Percentiles rank a stretch among this genome's conserved stretches.
Evolutionary conservation across 768 basidiomycete species (phyloP).

Genomic region (Hypholoma sublateritium): DNA sequence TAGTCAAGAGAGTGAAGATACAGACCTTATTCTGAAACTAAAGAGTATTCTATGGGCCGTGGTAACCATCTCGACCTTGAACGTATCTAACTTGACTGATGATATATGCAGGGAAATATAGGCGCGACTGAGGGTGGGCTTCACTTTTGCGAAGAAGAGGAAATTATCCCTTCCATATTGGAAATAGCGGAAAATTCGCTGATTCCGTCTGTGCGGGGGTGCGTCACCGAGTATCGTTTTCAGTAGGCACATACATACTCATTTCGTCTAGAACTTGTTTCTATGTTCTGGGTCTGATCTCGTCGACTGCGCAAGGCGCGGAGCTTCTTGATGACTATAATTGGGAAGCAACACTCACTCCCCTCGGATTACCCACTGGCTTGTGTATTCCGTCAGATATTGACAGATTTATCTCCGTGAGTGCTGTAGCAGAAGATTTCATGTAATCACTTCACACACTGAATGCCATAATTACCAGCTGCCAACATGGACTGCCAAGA

Average conservation of each 20-base stretch:
- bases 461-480: constrained; percentile 44
- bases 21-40: constrained; percentile 81
- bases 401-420: constrained; percentile 74
- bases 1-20: constrained; percentile 79
- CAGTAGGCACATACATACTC: constrained; percentile 1
- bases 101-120: constrained; percentile 75
- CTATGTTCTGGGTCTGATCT: constrained; percentile 91
- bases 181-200: constrained; percentile 89
- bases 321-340: constrained; percentile 91
- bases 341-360: constrained; percentile 90
- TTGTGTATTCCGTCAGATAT: constrained; percentile 89
- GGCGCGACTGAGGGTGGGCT: constrained; percentile 89
- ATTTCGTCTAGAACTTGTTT: constrained; percentile 79
- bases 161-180: constrained; percentile 86
- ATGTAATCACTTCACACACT: background rate
- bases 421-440: constrained; percentile 20
- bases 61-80: constrained; percentile 43
- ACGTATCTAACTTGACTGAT: background rate
- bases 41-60: constrained; percentile 98
- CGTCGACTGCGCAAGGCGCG: constrained; percentile 87
- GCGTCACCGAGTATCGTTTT: constrained; percentile 23
- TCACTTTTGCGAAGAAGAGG: constrained; percentile 94
- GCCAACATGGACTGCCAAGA: constrained; percentile 58
- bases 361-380: constrained; percentile 85
- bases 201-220: constrained; percentile 94